Conservation (phyloP, 1,139 yeast genomes). For the Meyerozyma athensensis region DNA sequence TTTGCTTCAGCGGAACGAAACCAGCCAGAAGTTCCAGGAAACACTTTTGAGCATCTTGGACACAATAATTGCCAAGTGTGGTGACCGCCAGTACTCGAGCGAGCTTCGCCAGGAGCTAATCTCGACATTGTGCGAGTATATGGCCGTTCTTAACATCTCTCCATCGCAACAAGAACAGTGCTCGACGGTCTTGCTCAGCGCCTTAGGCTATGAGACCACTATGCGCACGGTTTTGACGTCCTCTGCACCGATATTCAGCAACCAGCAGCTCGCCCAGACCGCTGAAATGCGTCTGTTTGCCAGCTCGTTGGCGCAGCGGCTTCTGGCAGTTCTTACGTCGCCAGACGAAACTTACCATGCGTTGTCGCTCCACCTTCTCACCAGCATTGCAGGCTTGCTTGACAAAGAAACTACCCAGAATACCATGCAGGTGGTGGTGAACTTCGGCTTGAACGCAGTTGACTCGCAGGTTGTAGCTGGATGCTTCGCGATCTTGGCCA, state of each 20-base stretch:
- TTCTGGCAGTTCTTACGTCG: background rate
- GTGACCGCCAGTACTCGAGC: slow-evolving; percentile 2
- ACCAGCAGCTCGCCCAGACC: background rate
- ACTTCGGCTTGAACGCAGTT: background rate
- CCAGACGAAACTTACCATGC: background rate
- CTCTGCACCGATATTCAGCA: background rate
- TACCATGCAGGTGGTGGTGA: background rate
- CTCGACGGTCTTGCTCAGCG: background rate
- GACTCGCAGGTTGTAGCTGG: background rate
- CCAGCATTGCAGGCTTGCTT: background rate
- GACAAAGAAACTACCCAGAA: background rate
- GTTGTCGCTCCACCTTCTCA: background rate
- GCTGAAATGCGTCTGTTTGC: background rate
- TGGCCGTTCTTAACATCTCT: background rate
- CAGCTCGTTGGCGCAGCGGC: background rate
- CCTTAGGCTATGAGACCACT: slow-evolving; percentile 1
- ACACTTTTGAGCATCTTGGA: background rate
- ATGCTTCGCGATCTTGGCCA: background rate
- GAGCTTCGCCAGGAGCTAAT: background rate
- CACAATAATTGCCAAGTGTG: background rate
- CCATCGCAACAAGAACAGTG: background rate
- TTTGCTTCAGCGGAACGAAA: background rate
- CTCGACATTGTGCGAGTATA: background rate
- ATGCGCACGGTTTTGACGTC: background rate
- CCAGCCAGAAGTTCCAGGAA: background rate